Percentiles rank a stretch among this genome's conserved stretches.
phyloP scores from a whole-genome alignment of 75 land plant species.

The Adiantum capillusveneris region DNA sequence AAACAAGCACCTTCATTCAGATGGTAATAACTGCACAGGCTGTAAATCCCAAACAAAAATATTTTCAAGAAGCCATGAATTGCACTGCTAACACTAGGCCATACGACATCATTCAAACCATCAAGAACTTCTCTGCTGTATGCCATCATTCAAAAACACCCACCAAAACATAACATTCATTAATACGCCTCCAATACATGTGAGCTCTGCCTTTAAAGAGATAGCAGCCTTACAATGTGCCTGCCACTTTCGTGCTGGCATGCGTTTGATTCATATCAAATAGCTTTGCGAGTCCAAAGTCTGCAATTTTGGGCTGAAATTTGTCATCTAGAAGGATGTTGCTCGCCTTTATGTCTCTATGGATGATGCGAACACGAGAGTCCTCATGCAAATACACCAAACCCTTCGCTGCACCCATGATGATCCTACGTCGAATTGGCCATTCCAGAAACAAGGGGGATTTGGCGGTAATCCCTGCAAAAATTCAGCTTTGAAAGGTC shows the following conservation, averaged over 20 bases:
- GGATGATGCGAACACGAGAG: constrained; percentile 85
- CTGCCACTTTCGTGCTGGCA: constrained; percentile 81
- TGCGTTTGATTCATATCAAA: constrained; percentile 67
- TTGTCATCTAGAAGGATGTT: constrained; percentile 67
- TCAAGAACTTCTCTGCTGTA: no score
- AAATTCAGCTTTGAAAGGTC: no score
- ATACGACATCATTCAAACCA: no score
- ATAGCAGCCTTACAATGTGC: constrained; percentile 58
- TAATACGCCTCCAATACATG: no score
- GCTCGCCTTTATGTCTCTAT: constrained; percentile 90
- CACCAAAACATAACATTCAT: no score
- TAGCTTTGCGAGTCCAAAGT: constrained; percentile 88
- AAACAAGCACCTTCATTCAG: no score
- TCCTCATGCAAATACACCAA: constrained; percentile 79
- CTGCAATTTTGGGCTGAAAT: constrained; percentile 86
- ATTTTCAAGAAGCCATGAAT: no score
- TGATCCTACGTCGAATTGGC: constrained; percentile 66
- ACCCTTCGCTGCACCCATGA: constrained; percentile 79
- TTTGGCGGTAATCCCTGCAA: constrained; percentile 12
- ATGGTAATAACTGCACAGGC: no score
- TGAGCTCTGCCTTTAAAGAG: no score
- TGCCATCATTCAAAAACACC: no score
- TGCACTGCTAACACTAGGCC: no score
- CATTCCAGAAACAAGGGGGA: constrained; percentile 41
- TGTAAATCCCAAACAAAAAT: no score